Base-by-base conservation (phyloP, 2,329 filamentous ascomycete species). In the Phoma herbarum region DNA sequence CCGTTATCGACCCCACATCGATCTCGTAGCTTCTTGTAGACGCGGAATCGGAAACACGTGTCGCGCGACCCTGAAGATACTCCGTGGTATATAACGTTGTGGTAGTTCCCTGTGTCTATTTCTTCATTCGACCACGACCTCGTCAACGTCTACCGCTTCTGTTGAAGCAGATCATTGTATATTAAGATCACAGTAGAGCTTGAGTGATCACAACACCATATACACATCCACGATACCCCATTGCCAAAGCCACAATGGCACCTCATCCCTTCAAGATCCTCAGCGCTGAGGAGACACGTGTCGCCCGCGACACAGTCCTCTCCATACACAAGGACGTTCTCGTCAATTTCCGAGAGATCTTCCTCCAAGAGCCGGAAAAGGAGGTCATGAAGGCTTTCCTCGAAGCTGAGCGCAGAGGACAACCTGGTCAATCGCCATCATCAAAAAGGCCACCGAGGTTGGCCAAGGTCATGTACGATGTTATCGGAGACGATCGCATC, bases 181-280 rank as follows among this genome's bases (percentile, higher is more conserved):
- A 47, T 44, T 35, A 26, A 12, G n/a, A 45, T 53, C 29, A 11
- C 31, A 14, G 31, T 10, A 46, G 6, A 48, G 29, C 12, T 18
- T 48, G 6, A 35, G 3, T 16, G 26, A 52, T 31, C 18, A 16
- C 16, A n/a, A 35, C 29, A 20, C 31, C 14, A 35, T 16, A 23
- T 20, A 43, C 2, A n/a, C 14, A 46, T 53, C 5, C 37, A 31
- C 11, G 18, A 18, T 11, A 28, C 6, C 22, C 8, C 14, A n/a
- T n/a, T 12, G 4, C 5, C 31, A 18, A 29, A 55, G 60, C 44
- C 48, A 60, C 33, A 57, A 78, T 78, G 76, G 68, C 75, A 61
- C 77, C 76, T 35, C 83, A 85, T 64, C 85, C 85, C 16, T 78
- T 87, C 75, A 84, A 85, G 69, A 84, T 80, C 65, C 81, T 88